These are phyloP conservation scores for Aspergillus sp. DNA, from an alignment of 2,329 filamentous ascomycete genomes.

Conservation along the genomic window DNA sequence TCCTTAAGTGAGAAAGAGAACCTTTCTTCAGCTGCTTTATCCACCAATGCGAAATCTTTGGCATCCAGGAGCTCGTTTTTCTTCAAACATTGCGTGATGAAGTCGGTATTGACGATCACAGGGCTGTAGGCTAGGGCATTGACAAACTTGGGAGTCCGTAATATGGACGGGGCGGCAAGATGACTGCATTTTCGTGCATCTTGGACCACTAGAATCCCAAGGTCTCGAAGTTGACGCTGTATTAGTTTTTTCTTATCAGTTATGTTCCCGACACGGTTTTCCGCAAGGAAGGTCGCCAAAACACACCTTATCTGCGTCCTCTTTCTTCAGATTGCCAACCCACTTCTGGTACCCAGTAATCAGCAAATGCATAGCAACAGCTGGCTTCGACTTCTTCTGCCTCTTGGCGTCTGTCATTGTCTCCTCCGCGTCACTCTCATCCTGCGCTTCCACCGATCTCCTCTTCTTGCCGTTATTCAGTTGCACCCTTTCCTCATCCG, in stretches of 20 bases:
- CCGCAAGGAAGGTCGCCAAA: not conserved
- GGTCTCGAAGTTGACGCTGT: slow-evolving; percentile 68
- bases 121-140: slow-evolving; percentile 76
- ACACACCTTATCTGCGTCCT: slow-evolving; percentile 72
- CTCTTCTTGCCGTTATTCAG: slow-evolving; percentile 33
- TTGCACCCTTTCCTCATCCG: slow-evolving; percentile 31
- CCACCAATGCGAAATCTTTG: slow-evolving; percentile 59
- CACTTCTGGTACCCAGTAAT: slow-evolving; percentile 80
- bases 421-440: slow-evolving; percentile 45
- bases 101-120: slow-evolving; percentile 65
- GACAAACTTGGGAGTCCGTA: slow-evolving; percentile 90
- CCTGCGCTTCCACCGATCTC: slow-evolving; percentile 39
- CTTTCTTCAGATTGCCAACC: slow-evolving; percentile 63
- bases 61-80: slow-evolving; percentile 57
- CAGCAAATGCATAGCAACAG: slow-evolving; percentile 65
- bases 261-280: not conserved
- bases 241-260: slow-evolving; percentile 6
- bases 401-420: slow-evolving; percentile 52
- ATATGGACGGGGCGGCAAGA: slow-evolving; percentile 74
- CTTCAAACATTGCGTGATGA: slow-evolving; percentile 69
- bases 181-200: slow-evolving; percentile 73
- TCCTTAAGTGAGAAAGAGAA: slow-evolving; percentile 62
- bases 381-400: slow-evolving; percentile 53
- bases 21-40: slow-evolving; percentile 63
- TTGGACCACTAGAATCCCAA: slow-evolving; percentile 73